Base-by-base conservation (phyloP, 352 stramenopile genomes). In the Pythium scleroteichum region DNA sequence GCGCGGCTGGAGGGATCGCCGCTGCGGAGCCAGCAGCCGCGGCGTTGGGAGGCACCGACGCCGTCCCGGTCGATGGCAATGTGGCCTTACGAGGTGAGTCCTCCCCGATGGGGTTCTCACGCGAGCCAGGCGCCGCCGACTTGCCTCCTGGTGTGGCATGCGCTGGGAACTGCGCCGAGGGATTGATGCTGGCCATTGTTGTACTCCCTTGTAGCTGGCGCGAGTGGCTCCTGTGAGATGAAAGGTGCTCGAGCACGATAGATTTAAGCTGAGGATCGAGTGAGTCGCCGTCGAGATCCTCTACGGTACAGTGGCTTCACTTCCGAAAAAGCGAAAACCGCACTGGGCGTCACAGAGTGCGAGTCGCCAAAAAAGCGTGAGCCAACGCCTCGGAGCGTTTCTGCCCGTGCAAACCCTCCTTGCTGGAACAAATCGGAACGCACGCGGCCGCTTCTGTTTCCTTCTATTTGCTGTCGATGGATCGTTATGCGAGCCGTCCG, bases 151-250 rank as follows among this genome's bases (percentile, higher is more conserved):
- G 23, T 12, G 24, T 42, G 13, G 60, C 20, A 45, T 50, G 41
- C 13, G 29, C 35, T 14, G 55, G 45, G 27, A 71, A 62, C 35
- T 64, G 62, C 22, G 62, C 64, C 17, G 63, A 47, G 12, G 63
- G 57, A 44, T 71, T 71, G 35, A 71, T 59, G 29, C 56, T 71
- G 1, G 63, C 63, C 63, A 71, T 69, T 19, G 20, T 13, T 42
- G 12, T 40, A 16, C 48, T 39, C 6, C 45, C 13, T 44, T 4
- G 9, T 4, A 19, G 12, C 5, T 38, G 29, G 33, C 8, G 22
- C 4, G 39, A 17, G 38, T 38, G 10, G 5, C 19, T 23, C 12
- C 24, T 35, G 24, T 32, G 47, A 16, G 47, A 6, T 40, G 19
- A 26, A 27, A 26, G 13, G 9, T 8, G 44, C 44, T 33, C 14